Base-by-base conservation (phyloP, 2,329 filamentous ascomycete species). In the Ascochyta viciae-villosae region DNA sequence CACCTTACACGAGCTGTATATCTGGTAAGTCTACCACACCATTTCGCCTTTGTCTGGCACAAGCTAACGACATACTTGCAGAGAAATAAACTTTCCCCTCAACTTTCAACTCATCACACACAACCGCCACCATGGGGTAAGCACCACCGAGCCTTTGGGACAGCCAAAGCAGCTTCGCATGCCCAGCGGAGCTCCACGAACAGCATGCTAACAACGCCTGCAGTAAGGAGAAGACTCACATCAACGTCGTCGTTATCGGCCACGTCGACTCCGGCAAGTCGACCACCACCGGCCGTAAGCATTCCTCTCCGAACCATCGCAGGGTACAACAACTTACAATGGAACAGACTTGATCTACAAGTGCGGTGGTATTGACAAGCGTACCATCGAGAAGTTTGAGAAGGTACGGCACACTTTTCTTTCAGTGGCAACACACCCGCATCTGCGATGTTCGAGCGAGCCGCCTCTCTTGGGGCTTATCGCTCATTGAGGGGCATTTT, bases 341-440 rank as follows among this genome's bases (percentile, higher is more conserved):
- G 75, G 73, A 81, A 94, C 76, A 82, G 80, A 83, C 87, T 89
- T 99, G 89, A 98, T 99, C 91, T 98, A 98, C 92, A 94, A 99
- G 90, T 98, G 95, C 87, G 95, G 95, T 90, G 95, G 95, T 92
- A 99, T 98, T 80, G 95, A 99, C 91, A 92, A 94, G 88, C 94
- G 95, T 92, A 98, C 94, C 83, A 99, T 99, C 81, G 95, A 99
- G 90, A 99, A 99, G 91, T 99, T 99, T 89, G 95, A 99, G 93
- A 99, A 99, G 92, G 92, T 96, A 83, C 80, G 87, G 27, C 47
- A 58, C 61, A 54, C 54, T 61, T 65, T 63, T 60, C 62, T 45
- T 55, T 31, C 44, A 56, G 27, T 39, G n/a, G 53, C 38, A 44
- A 16, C 13, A 39, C 16, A 52, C 53, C 38, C 54, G 60, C 54